These are phyloP conservation scores for Diaporthe vaccinii DNA, from an alignment of 2,329 filamentous ascomycete species.

Conservation along the genomic window DNA sequence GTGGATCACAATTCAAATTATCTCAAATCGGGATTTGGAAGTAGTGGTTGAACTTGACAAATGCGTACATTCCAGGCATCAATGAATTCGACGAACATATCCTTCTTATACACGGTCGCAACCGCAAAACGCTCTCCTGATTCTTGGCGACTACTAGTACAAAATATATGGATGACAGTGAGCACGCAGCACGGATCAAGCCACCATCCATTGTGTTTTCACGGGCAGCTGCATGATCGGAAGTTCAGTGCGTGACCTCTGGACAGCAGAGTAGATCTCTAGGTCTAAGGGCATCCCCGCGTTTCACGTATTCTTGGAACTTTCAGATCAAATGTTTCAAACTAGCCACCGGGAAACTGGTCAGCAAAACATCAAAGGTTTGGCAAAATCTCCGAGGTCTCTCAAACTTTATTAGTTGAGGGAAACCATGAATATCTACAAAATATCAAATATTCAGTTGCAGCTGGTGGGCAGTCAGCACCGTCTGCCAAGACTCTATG, in stretches of 20 bases:
- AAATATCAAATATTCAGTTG: no score
- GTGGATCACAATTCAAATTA: background rate
- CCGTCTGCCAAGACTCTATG: background rate
- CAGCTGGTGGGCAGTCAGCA: background rate
- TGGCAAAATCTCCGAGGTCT: background rate
- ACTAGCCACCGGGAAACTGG: background rate
- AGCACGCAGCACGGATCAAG: background rate
- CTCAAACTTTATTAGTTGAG: background rate
- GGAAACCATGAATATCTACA: background rate
- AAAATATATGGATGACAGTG: background rate
- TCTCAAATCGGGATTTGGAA: background rate
- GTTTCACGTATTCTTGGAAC: constrained; percentile 14
- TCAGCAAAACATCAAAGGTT: background rate
- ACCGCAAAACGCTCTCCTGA: background rate
- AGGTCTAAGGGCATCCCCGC: background rate
- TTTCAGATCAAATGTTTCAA: background rate
- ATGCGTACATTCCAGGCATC: no score
- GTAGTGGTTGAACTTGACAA: background rate
- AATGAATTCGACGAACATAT: background rate
- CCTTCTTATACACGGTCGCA: background rate
- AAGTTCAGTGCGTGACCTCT: background rate
- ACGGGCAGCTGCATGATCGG: background rate
- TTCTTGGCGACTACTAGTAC: background rate
- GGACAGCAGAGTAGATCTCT: background rate
- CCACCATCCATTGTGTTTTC: background rate